Evolutionary conservation across 371 early-diverging fungal species (phyloP).

Genomic region (Rhizopus delemar): DNA sequence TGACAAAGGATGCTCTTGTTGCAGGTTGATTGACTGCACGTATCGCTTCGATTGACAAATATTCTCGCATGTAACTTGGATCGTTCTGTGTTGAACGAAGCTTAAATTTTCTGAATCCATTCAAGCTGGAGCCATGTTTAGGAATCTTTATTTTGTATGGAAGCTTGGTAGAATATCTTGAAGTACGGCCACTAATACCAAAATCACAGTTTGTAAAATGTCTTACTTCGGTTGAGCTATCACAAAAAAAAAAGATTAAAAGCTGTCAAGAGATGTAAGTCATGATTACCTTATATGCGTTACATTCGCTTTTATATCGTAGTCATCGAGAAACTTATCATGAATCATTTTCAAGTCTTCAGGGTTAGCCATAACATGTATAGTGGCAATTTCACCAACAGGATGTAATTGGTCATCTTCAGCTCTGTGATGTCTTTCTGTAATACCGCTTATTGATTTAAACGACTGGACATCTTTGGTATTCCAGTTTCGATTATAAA

Average conservation of each 20-base stretch:
- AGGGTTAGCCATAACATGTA: conserved; percentile 27
- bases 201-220: conserved; percentile 24
- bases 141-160: conserved; percentile 36
- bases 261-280: neutral
- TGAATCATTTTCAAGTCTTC: conserved; percentile 28
- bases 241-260: neutral
- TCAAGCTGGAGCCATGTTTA: conserved; percentile 13
- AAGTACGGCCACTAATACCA: conserved; percentile 34
- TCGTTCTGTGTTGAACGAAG: conserved; percentile 30
- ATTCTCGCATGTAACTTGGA: conserved; percentile 50
- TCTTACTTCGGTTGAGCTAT: neutral
- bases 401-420: conserved; percentile 21
- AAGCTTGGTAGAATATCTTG: conserved; percentile 31
- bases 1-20: conserved; percentile 25
- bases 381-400: conserved; percentile 34
- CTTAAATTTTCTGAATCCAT: conserved; percentile 25
- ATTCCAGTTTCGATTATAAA: conserved; percentile 23
- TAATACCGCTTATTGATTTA: conserved; percentile 6
- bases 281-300: conserved; percentile 32
- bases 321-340: conserved; percentile 22
- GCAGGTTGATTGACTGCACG: conserved; percentile 27
- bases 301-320: conserved; percentile 21
- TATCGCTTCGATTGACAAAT: conserved; percentile 31
- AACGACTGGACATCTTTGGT: conserved; percentile 3
- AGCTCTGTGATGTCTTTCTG: conserved; percentile 13